Evolutionary conservation across 352 stramenopile species (phyloP), one percentile per base, ranked within the genome.

Genomic region (Globisporangium recalcitrans): DNA sequence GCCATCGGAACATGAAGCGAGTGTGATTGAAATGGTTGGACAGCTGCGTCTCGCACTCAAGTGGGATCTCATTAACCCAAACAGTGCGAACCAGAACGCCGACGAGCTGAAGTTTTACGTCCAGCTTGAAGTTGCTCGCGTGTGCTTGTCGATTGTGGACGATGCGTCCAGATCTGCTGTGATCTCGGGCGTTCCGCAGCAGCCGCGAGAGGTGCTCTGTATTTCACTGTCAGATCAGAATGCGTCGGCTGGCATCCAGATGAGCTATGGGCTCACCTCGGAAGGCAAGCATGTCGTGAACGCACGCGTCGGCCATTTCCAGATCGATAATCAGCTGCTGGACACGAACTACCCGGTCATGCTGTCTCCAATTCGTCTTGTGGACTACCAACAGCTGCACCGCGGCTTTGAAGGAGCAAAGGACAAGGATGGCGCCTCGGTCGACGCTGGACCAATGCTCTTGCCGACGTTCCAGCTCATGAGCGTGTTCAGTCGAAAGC

Each of bases 301-400:
- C 55, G 78, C 82, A 14, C 73, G 82, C 0, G 64, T 95, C 8
- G 82, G 82, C 1, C 86, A 95, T 63, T 75, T 93, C 54, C 86
- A 95, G 64, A 73, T 95, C 27, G 86, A 95, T 68, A 95, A 93
- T 49, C 86, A 95, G 60, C 68, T 95, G 24, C 56, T 93, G 0
- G 86, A 93, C 34, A 93, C 86, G 11, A 91, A 92, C 49, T 95
- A 93, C 40, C 84, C 84, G 0, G 86, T 95, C 13, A 68, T 93
- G 64, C 58, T 95, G 2, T 76, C 72, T 47, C 86, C 86, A 1
- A 85, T 95, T 47, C 76, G 82, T 27, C 64, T 91, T 3, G 52
- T 86, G 19, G 81, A 90, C 36, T 71, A 79, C 2, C 79, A 90
- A 48, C 76, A 87, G 60, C 80, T 90, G 58, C 78, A 90, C 63